A percentile compares a stretch with the other conserved stretches of the same genome.
phyloP scores from a whole-genome alignment of 805 yeast species.

The Monosporozyma yasuniensis region DNA sequence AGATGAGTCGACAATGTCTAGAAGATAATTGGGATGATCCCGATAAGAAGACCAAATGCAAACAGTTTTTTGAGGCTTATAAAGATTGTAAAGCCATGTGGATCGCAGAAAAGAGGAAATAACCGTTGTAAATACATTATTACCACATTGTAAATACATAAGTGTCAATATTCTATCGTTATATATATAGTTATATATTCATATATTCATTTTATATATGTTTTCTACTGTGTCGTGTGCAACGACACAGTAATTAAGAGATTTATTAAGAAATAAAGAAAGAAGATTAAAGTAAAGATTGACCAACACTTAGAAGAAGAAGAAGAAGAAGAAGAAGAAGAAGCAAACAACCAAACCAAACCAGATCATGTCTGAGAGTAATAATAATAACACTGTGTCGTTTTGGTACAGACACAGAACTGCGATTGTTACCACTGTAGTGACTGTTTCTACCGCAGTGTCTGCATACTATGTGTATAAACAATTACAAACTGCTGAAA shows the following conservation, averaged over 20 bases:
- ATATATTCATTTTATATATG: neutral
- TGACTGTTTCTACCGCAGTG: constrained; percentile 55
- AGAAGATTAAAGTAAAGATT: too few species aligned
- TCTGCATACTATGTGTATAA: constrained; percentile 46
- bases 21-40: constrained; percentile 70
- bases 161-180: too few species aligned
- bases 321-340: neutral
- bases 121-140: neutral
- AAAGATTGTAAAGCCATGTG: constrained; percentile 82
- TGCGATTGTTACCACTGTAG: constrained; percentile 54
- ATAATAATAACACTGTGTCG: constrained; percentile 11
- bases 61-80: constrained; percentile 84
- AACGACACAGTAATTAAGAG: too few species aligned
- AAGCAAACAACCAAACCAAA: too few species aligned
- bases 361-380: neutral
- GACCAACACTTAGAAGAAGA: neutral
- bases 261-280: too few species aligned
- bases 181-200: too few species aligned
- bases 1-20: constrained; percentile 78
- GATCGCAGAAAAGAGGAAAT: constrained; percentile 37
- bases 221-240: neutral
- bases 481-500: constrained; percentile 20
- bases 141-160: too few species aligned
- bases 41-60: constrained; percentile 58
- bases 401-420: constrained; percentile 41